Evolutionary conservation across 352 stramenopile species (phyloP), one percentile per base, ranked within the genome.

Genomic region (Blastocystis sp.): DNA sequence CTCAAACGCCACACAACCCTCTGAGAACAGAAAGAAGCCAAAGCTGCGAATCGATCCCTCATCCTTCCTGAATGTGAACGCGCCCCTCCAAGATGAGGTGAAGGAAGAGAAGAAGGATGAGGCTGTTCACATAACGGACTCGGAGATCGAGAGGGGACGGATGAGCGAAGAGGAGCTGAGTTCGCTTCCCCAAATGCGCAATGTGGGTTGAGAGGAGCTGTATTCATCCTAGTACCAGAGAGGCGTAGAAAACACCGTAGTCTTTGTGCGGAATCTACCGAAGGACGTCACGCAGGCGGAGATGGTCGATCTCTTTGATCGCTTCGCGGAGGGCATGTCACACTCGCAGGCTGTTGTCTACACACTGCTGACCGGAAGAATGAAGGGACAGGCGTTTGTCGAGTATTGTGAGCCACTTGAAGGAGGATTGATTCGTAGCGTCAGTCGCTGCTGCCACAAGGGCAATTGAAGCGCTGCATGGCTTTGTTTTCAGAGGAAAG

Each of bases 341-440:
- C n/a, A n/a, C n/a, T n/a, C n/a, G n/a, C 50, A 37, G 50, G 16
- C 35, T 10, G 29, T 77, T 21, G 9, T 67, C 60, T 80, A 80
- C 60, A 78, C 41, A 16, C 59, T 80, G 16, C 35, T 89, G 39
- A 89, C 79, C 29, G 79, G 79, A 37, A 74, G 67, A 16, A 89
- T 89, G 79, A 89, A 79, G 31, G 79, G 79, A 3, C 79, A 89
- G 55, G 79, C 79, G 12, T 89, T 89, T 55, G 41, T 89, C 12
- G 35, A 29, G 41, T 77, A 79, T 59, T 26, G 79, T 89, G 33
- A 35, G 33, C 16, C n/a, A 10, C 2, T 51, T 19, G 16, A n/a
- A n/a, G 3, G 61, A 50, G 3, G 9, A 12, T 21, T 89, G 31
- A 89, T 63, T 12, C 10, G 21, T 89, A 89, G 79, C 35, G 37